Conservation (phyloP, 345 rosid species). For the Rhodomyrtus tomentosa region DNA sequence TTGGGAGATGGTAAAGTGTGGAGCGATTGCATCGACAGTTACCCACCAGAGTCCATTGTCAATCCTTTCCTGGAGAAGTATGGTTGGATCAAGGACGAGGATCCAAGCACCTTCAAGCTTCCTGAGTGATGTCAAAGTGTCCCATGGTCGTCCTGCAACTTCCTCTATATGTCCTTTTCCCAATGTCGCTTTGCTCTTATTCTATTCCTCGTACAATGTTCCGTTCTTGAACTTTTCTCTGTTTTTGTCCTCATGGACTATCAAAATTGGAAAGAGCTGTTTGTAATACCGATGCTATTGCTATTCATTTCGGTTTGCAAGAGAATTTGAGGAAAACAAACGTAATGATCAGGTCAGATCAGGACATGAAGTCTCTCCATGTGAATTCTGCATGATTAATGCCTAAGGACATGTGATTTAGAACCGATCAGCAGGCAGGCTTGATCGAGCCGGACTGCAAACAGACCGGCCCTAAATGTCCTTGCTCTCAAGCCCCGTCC, state of each 20-base stretch:
- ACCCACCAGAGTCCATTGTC: conserved; percentile 57
- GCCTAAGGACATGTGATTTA: neutral
- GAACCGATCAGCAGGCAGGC: neutral
- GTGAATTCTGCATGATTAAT: neutral
- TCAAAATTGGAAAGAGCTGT: neutral
- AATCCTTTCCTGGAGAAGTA: conserved; percentile 77
- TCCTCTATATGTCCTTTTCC: neutral
- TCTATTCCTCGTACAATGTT: neutral
- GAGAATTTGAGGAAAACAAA: neutral
- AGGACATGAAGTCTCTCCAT: neutral
- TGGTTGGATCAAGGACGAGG: conserved; percentile 87
- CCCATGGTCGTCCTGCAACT: neutral
- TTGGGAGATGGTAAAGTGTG: conserved; percentile 36
- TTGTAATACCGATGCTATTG: neutral
- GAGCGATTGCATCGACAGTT: conserved; percentile 50
- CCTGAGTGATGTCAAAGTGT: neutral
- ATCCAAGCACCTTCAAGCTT: conserved; percentile 43
- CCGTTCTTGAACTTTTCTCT: neutral
- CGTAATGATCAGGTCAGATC: neutral
- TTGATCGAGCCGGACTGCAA: neutral
- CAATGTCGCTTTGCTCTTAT: neutral
- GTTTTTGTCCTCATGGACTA: neutral
- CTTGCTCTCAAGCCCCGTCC: no score
- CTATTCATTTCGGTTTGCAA: neutral
- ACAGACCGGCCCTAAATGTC: neutral